Conservation (phyloP, 805 yeast genomes). For the Blastobotrys chiropterorum region DNA sequence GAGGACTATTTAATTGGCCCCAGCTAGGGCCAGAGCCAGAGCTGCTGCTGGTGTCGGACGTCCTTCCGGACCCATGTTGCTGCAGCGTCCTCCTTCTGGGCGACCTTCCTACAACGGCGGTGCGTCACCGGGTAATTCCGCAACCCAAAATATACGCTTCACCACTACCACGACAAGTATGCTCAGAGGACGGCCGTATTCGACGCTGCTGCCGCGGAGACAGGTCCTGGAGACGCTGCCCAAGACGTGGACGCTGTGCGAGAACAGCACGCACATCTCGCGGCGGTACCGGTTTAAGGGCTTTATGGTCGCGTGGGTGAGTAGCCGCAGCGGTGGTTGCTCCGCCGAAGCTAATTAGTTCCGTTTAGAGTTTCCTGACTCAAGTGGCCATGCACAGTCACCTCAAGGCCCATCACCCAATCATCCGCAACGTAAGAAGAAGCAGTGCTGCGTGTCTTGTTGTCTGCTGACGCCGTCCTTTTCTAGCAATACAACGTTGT, state of each 20-base stretch:
- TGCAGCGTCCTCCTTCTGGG: no score
- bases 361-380: slow-evolving; percentile 22
- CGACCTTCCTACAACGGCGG: no score
- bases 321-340: neutral
- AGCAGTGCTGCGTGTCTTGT: slow-evolving; percentile 10
- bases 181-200: neutral
- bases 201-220: neutral
- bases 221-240: neutral
- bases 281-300: neutral
- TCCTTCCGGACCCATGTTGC: no score
- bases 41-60: no score
- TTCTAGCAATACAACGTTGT: slow-evolving; percentile 18
- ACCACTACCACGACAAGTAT: neutral
- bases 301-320: neutral
- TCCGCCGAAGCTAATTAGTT: no score
- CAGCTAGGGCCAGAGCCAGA: no score
- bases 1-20: no score
- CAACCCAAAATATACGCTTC: no score
- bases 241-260: neutral
- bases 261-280: neutral
- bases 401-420: slow-evolving; percentile 20
- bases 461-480: slow-evolving; percentile 8
- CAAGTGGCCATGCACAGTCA: slow-evolving; percentile 23
- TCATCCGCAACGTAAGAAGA: slow-evolving; percentile 19
- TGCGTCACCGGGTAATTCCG: neutral